phyloP scores from a whole-genome alignment of 768 basidiomycete species.

The Lyophyllum semitale region DNA sequence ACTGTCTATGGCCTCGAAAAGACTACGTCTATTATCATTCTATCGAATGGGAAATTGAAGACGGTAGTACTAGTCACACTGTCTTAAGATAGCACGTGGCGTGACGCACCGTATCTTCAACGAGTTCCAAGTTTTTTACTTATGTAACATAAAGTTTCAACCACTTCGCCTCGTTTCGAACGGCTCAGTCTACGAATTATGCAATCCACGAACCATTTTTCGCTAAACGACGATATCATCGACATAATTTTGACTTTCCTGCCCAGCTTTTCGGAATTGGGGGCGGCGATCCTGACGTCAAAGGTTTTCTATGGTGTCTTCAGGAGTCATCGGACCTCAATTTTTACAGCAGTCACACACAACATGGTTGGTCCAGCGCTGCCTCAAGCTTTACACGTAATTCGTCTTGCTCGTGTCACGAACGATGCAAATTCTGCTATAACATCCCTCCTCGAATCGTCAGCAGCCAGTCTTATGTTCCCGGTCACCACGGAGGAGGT shows the following conservation, averaged over 20 bases:
- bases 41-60: no score
- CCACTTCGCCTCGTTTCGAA: no score
- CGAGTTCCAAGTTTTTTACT: no score
- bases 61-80: no score
- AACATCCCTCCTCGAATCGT: slow-evolving; percentile 11
- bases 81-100: no score
- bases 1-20: no score
- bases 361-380: slow-evolving; percentile 29
- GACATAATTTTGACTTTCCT: slow-evolving; percentile 26
- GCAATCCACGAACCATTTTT: no score
- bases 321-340: slow-evolving; percentile 27
- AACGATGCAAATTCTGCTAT: background rate
- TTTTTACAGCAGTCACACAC: slow-evolving; percentile 28
- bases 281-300: slow-evolving; percentile 24
- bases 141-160: no score
- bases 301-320: slow-evolving; percentile 30
- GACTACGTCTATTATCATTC: no score
- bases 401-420: slow-evolving; percentile 16
- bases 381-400: slow-evolving; percentile 27
- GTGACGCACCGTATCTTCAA: no score
- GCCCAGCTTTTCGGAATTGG: slow-evolving; percentile 29
- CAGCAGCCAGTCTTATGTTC: slow-evolving; percentile 13
- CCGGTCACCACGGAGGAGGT: slow-evolving; percentile 21
- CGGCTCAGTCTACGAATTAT: no score
- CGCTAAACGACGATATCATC: no score